phyloP scores from a whole-genome alignment of 2,329 filamentous ascomycete genomes.

The Acrocalymma vagum region DNA sequence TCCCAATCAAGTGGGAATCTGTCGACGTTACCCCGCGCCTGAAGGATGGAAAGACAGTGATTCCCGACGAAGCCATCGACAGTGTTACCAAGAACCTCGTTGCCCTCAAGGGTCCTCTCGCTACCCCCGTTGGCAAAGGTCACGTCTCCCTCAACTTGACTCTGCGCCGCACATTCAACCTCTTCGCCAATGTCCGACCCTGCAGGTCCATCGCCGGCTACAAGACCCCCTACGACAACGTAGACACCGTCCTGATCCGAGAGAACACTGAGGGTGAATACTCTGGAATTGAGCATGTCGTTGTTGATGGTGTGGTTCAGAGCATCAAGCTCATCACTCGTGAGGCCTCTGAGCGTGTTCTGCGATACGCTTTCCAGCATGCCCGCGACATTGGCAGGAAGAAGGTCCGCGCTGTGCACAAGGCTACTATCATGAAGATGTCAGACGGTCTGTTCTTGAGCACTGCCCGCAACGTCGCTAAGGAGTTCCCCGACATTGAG shows the following conservation, averaged over 20 bases:
- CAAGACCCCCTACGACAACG: conserved; percentile 98
- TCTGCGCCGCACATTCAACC: conserved; percentile 98
- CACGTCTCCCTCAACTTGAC: conserved; percentile 99
- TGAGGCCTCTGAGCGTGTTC: conserved; percentile 92
- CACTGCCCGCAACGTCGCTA: conserved; percentile 83
- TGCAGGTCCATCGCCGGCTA: conserved; percentile 96
- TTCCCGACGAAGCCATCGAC: conserved; percentile 89
- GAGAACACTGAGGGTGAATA: conserved; percentile 99
- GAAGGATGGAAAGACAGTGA: conserved; percentile 94
- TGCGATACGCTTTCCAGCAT: conserved; percentile 98
- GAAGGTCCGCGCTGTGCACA: conserved; percentile 98
- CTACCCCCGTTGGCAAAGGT: conserved; percentile 97
- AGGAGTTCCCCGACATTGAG: conserved; percentile 95
- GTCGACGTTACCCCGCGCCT: conserved; percentile 94
- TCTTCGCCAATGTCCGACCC: conserved; percentile 98
- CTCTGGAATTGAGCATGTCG: conserved; percentile 98
- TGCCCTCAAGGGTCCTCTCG: conserved; percentile 96
- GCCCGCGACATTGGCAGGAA: conserved; percentile 91
- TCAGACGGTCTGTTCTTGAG: conserved; percentile 97
- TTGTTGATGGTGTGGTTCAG: conserved; percentile 97
- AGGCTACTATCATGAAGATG: conserved; percentile 99
- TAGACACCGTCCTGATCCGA: conserved; percentile 96
- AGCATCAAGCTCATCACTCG: conserved; percentile 99
- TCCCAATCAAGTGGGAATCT: conserved; percentile 96
- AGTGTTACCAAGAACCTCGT: conserved; percentile 97